Base-by-base conservation (phyloP, 495 filamentous ascomycete genomes). In the Aspergillus avenaceus region DNA sequence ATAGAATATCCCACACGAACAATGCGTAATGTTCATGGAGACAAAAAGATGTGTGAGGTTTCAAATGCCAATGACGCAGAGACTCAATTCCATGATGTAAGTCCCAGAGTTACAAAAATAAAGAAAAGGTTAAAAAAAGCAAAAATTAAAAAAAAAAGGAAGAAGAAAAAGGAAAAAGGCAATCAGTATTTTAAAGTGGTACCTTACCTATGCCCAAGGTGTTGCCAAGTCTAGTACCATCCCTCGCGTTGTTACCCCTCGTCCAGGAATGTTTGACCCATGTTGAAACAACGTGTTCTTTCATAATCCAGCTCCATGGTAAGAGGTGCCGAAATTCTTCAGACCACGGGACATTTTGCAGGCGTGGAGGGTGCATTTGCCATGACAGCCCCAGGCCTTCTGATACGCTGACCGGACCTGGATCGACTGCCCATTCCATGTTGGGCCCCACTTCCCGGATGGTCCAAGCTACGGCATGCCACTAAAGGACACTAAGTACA, bases 361-460 rank as follows among this genome's bases (percentile, higher is more conserved):
- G 47, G 31, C 42, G 47, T 44, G 50, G 38, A 41, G 43, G 47
- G 5, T 47, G 50, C 50, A 50, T 45, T 52, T 45, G 28, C 40
- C 54, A 52, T 56, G 49, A 19, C 26, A 22, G 53, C 29, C 32
- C 48, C 25, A 6, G 7, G 48, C 18, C 8, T 6, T 22, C 25
- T 51, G 48, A 52, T 56, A 51, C 31, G 53, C 19, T 12, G 29
- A 31, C 14, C 12, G 3, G 18, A 8, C 19, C 45, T 45, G 53
- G 53, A 58, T 53, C 55, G 41, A 31, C 48, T 46, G 21, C 41
- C 26, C 42, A 16, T 25, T 40, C 41, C 26, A 41, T 50, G 37
- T 38, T 50, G 46, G 45, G 56, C 46, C 52, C 56, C 56, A 59
- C 56, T 55, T 59, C 41, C 56, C 56, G 54, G 54, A 21, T 57